These are phyloP conservation scores for Gracilaria vermiculophylla DNA, from an alignment of 23 red algal genomes.

Conservation along the genomic window DNA sequence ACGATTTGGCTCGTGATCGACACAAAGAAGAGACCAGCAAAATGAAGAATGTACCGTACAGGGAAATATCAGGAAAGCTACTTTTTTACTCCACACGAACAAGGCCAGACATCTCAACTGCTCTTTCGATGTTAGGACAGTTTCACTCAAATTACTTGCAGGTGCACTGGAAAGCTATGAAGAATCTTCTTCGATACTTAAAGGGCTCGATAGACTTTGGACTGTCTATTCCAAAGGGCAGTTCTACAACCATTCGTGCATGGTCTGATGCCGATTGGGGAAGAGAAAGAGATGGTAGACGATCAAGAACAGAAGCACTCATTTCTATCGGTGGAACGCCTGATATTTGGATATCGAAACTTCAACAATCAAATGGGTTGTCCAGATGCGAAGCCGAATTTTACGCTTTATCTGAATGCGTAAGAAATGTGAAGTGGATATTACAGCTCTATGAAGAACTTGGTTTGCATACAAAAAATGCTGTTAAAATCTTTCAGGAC, in stretches of 20 bases:
- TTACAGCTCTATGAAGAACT: not conserved
- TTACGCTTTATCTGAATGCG: slow-evolving; percentile 1
- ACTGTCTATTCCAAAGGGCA: not conserved
- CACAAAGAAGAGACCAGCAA: not conserved
- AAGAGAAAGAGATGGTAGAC: not conserved
- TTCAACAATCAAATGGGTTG: not conserved
- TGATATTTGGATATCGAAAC: slow-evolving; percentile 23
- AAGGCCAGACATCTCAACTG: slow-evolving; percentile 4
- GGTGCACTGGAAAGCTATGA: slow-evolving; percentile 14
- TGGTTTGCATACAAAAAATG: not conserved
- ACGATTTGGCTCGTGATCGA: not conserved
- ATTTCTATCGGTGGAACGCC: not conserved
- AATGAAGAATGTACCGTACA: slow-evolving; percentile 24
- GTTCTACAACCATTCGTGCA: not conserved
- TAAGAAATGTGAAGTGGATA: not conserved
- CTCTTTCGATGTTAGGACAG: slow-evolving; percentile 15
- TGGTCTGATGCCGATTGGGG: slow-evolving; percentile 11
- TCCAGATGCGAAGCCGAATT: slow-evolving; percentile 47
- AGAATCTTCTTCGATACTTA: not conserved
- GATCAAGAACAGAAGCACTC: not conserved
- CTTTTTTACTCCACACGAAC: slow-evolving; percentile 6
- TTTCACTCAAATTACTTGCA: not conserved
- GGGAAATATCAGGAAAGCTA: not conserved
- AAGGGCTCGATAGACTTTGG: not conserved
- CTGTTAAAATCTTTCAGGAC: slow-evolving; percentile 9